A percentile compares a stretch with the other conserved stretches of the same genome.
Conservation (phyloP, 805 yeast species). For the Starmerella bombi region DNA sequence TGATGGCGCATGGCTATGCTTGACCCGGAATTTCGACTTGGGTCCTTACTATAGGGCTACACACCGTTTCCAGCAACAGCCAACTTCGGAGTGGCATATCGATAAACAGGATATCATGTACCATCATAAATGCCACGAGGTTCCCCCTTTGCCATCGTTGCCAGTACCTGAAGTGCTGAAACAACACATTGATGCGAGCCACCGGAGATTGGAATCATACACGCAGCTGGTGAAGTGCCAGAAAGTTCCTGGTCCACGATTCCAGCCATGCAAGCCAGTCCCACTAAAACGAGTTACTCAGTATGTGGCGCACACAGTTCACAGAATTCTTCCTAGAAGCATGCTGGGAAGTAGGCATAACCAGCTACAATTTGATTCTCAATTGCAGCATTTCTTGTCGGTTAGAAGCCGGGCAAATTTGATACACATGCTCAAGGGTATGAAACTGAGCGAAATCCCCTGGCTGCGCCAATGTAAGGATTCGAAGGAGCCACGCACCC, state of each 20-base stretch:
- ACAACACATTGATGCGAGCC: not conserved
- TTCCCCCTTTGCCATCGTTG: too few relatives aligned
- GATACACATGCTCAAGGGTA: conserved; percentile 24
- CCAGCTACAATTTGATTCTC: not conserved
- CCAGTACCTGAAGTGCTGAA: not conserved
- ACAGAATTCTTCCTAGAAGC: not conserved
- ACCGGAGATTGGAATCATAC: not conserved
- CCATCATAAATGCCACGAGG: not conserved
- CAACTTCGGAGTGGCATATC: not conserved
- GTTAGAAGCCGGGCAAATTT: not conserved
- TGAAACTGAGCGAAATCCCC: conserved; percentile 34
- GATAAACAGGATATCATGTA: conserved; percentile 4
- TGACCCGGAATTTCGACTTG: not conserved
- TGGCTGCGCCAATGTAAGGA: conserved; percentile 37
- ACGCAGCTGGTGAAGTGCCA: not conserved
- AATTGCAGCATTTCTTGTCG: not conserved
- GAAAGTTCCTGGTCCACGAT: not conserved
- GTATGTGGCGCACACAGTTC: too few relatives aligned
- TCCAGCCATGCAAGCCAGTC: too few relatives aligned
- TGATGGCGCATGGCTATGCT: not conserved
- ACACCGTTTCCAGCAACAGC: not conserved
- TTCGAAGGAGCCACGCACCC: not conserved
- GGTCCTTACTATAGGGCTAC: not conserved
- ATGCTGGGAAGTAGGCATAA: conserved; percentile 5
- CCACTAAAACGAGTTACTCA: too few relatives aligned